A percentile compares a stretch with the other conserved stretches of the same genome.
Conservation (phyloP, 257 asterid species). For the Petrea volubilis region DNA sequence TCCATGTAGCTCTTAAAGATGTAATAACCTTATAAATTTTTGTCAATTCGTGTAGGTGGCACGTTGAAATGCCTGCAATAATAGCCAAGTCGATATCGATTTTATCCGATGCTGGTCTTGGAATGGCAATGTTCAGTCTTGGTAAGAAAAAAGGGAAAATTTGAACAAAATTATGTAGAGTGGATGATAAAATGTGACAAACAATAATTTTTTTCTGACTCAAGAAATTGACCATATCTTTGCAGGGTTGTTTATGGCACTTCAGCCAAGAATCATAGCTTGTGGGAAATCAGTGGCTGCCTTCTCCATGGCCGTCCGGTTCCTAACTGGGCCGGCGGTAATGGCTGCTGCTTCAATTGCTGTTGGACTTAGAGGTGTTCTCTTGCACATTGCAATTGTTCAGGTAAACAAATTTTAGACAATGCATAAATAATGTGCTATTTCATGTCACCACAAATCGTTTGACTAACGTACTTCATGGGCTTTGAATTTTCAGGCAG, state of each 20-base stretch:
- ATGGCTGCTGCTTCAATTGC: slow-evolving; percentile 79
- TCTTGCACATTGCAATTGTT: slow-evolving; percentile 64
- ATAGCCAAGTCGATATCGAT: slow-evolving; percentile 60
- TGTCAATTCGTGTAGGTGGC: slow-evolving; percentile 49
- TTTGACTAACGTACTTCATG: not conserved
- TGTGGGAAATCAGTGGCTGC: slow-evolving; percentile 65
- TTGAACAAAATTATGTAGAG: not conserved
- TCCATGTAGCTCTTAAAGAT: not conserved
- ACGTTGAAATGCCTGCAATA: slow-evolving; percentile 68
- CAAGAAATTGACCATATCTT: not conserved
- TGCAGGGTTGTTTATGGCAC: slow-evolving; percentile 71
- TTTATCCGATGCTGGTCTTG: slow-evolving; percentile 77
- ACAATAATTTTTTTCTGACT: not conserved
- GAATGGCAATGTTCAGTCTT: slow-evolving; percentile 86
- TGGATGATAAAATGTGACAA: too few species aligned
- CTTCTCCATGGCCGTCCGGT: slow-evolving; percentile 64
- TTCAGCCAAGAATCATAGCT: slow-evolving; percentile 68
- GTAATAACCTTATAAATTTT: not conserved
- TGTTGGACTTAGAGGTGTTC: slow-evolving; percentile 62
- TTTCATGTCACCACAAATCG: not conserved
- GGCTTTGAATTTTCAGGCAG: slow-evolving; percentile 41
- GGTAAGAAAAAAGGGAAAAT: slow-evolving; percentile 29
- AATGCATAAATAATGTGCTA: not conserved
- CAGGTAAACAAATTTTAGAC: slow-evolving; percentile 37
- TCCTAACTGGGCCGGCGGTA: slow-evolving; percentile 66